Evolutionary conservation across 2,329 filamentous ascomycete species (phyloP), one percentile per base, ranked within the genome.

Genomic region (Aureobasidium mangrovei): DNA sequence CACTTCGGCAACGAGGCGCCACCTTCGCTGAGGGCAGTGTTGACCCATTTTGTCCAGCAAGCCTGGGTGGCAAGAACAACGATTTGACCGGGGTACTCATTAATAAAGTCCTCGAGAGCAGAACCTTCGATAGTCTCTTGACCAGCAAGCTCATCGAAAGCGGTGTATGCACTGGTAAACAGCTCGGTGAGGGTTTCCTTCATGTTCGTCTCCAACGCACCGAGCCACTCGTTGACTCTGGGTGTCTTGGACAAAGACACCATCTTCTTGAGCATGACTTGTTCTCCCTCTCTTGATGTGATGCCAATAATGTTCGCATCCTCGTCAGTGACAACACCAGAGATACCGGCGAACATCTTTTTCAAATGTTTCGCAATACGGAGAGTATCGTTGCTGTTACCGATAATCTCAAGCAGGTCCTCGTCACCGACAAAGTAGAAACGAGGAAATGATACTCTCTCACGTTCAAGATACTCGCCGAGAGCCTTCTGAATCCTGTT

Each of bases 391-490:
- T 96, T 96, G 73, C 91, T 97, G 70, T 99, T 99, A 67, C 93
- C 93, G 60, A 99, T 99, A 73, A 99, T 99, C 70, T 99, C 93
- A 27, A 99, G 78, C 55, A 99, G 75, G 71, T 99, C 93, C 67
- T 99, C 94, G 64, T 99, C 94, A 69, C 93, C 93, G 55, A 99
- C 94, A 64, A 98, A 99, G 75, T 99, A 99, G 76, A 99, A 99
- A 56, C 93, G 84, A 42, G 93, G 93, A 74, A 99, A 99, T 0
- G 91, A 95, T 0, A 97, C 87, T 71, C 93, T 85, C 72, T 99
- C 93, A 65, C 93, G 91, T 71, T 99, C 94, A 35, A 99, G 82
- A 65, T 99, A 99, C 73, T 98, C 93, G 71, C 93, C 93, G 7
- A 98, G 81, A 2, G 94, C 94, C 72, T 98, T 98, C 65, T 98